Base-by-base conservation (phyloP, 768 basidiomycete genomes). In the Lentinus brumalis region DNA sequence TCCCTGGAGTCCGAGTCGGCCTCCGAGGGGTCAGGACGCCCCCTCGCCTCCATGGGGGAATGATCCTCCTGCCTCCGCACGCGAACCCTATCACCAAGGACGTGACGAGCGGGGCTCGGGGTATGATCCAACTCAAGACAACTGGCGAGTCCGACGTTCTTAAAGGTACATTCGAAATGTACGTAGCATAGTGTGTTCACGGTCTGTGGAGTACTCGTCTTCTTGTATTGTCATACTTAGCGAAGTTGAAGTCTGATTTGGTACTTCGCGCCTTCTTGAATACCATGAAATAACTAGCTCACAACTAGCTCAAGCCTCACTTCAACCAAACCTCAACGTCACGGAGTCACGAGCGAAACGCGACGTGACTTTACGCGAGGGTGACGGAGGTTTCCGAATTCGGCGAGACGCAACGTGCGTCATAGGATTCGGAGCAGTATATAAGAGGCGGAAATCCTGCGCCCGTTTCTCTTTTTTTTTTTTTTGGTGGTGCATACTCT, bases 311-410 rank as follows among this genome's bases (percentile, higher is more conserved):
- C 21, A 26, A 26, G 21, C 21, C n/a, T n/a, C n/a, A n/a, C n/a
- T n/a, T n/a, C n/a, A n/a, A n/a, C n/a, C n/a, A n/a, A n/a, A n/a
- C 18, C 14, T 5, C 15, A 49, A 32, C 45, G 45, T 47, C n/a
- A 47, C 46, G 5, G 18, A 47, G 50, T 51, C 50, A 51, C 50
- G 35, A 51, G 30, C 50, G 16, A 9, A 38, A 38, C 31, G 50
- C 42, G 8, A n/a, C 59, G 62, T 63, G 62, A 63, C 62, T 26
- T 46, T 50, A 63, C 62, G 62, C 62, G 62, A 56, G n/a, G 42
- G 62, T 63, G 62, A 63, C 57, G 62, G 57, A n/a, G 15, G 8
- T 47, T 47, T 29, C 62, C 54, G 21, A 46, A 63, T 59, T 41
- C 38, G 51, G 61, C 31, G 26, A 51, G 40, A 46, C 32, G 38